Evolutionary conservation across 129 eudicot genomes (phyloP).

Genomic region (Pittosporum tobira): DNA sequence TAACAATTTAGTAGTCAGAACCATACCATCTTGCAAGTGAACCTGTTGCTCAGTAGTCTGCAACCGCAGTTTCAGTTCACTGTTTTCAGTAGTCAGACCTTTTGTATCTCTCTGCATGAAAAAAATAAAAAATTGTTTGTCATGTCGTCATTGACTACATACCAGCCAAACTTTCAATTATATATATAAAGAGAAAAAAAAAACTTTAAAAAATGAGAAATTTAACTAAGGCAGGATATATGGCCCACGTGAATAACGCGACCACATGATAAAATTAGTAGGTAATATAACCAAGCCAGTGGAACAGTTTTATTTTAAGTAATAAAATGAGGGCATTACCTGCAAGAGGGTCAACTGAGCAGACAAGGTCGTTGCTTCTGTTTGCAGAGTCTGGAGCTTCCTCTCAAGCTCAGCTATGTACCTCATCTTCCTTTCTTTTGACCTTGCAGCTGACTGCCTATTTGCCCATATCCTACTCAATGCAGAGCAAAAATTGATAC

Average conservation of each 20-base stretch:
- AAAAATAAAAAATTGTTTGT: not conserved
- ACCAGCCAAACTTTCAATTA: constrained; percentile 8
- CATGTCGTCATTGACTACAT: not conserved
- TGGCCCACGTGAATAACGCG: not conserved
- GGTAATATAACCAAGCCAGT: not conserved
- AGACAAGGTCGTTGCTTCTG: constrained; percentile 80
- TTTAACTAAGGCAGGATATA: not conserved
- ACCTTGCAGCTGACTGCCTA: constrained; percentile 95
- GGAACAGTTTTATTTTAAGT: not conserved
- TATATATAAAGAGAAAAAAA: too few relatives aligned
- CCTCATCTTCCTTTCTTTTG: constrained; percentile 95
- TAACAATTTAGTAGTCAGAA: not conserved
- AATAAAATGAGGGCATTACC: constrained; percentile 24
- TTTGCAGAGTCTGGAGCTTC: constrained; percentile 73
- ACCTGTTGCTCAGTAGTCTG: constrained; percentile 87
- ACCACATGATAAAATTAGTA: not conserved
- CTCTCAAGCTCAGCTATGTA: constrained; percentile 90
- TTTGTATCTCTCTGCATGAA: constrained; percentile 53
- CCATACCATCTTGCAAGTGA: constrained; percentile 85
- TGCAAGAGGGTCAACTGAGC: constrained; percentile 78
- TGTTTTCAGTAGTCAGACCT: constrained; percentile 68
- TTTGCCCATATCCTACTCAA: constrained; percentile 84
- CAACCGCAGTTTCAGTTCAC: constrained; percentile 77
- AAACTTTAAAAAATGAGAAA: too few relatives aligned
- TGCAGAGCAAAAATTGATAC: not conserved